Conservation (phyloP, 2,329 filamentous ascomycete species). For the Hypoxylon sp. region DNA sequence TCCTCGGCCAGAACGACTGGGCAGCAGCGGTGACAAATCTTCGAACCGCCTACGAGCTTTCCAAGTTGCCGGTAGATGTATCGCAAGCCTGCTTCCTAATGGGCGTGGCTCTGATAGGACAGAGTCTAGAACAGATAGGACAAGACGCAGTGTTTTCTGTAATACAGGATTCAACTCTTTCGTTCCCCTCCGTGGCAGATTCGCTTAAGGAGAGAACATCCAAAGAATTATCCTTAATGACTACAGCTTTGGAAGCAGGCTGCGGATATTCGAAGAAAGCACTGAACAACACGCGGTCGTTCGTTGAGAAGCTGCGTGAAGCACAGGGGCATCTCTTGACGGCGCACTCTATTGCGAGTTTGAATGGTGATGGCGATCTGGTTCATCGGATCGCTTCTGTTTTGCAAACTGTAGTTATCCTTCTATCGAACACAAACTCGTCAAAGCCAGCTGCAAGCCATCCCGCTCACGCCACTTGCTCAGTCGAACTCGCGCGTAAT, state of each 20-base stretch:
- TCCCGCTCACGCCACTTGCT: constrained; percentile 71
- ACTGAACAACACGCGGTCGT: constrained; percentile 55
- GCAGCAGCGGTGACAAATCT: constrained; percentile 68
- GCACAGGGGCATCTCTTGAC: constrained; percentile 75
- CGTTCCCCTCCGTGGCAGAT: constrained; percentile 77
- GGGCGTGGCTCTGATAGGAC: constrained; percentile 75
- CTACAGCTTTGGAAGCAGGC: constrained; percentile 53
- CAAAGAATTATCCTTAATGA: constrained; percentile 54
- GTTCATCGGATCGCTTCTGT: constrained; percentile 74
- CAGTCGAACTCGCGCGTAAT: constrained; percentile 77
- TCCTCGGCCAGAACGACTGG: constrained; percentile 67
- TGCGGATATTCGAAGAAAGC: constrained; percentile 44
- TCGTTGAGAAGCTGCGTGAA: constrained; percentile 70
- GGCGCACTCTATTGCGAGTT: constrained; percentile 69
- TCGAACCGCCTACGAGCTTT: constrained; percentile 60
- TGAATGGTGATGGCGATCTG: constrained; percentile 67
- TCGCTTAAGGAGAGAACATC: constrained; percentile 55
- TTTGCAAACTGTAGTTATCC: constrained; percentile 73
- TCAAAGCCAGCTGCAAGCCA: constrained; percentile 61
- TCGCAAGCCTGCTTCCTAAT: constrained; percentile 69
- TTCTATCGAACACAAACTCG: constrained; percentile 72
- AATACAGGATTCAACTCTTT: constrained; percentile 91
- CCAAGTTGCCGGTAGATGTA: constrained; percentile 56
- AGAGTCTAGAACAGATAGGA: constrained; percentile 79
- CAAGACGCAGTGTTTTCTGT: constrained; percentile 88